Evolutionary conservation across 805 yeast genomes (phyloP), one percentile per base, ranked within the genome.

Genomic region (Wickerhamomyces alni): DNA sequence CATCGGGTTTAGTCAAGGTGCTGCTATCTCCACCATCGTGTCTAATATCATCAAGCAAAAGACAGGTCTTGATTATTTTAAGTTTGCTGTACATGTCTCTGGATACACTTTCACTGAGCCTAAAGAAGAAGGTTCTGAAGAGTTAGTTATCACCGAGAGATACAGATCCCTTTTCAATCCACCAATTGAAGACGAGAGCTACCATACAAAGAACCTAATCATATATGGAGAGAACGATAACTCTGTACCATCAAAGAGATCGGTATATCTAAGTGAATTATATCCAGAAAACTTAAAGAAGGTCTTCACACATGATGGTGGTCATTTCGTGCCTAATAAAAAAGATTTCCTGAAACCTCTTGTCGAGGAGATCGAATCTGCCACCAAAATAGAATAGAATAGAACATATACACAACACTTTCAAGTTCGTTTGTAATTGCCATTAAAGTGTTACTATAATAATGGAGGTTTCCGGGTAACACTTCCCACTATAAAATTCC

Each of bases 1-100:
- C 17, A 63, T 93, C 33, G 98, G 97, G 1, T 91, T 91, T 58
- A 82, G 94, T 10, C 98, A 93, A 60, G 99, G 99, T 45, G 95
- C 97, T 7, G 95, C 93, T 2, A 64, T 91, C 27, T 81, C 87
- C 1, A 85, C 91, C 1, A 68, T 86, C 19, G 57, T 88, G 24
- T 68, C 85, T 33, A 76, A 78, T 48, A 69, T 72, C 30, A 78
- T 82, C 46, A 67, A 74, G 17, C 63, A 51, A 13, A 57, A 58
- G 41, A 45, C 46, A 70, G 69, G 24, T 22, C 44, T 40, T 33
- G 48, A 40, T 10, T 53, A 46, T 37, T 68, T 91, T 52, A 78
- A 85, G 54, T 87, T 88, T 56, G 87, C 82, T 13, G 64, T 93
- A 6, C 61, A 86, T 33, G 86, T 86, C 50, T 77, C 93, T 1